Evolutionary conservation across 495 filamentous ascomycete species (phyloP).

Genomic region (Cenococcum geophilum): DNA sequence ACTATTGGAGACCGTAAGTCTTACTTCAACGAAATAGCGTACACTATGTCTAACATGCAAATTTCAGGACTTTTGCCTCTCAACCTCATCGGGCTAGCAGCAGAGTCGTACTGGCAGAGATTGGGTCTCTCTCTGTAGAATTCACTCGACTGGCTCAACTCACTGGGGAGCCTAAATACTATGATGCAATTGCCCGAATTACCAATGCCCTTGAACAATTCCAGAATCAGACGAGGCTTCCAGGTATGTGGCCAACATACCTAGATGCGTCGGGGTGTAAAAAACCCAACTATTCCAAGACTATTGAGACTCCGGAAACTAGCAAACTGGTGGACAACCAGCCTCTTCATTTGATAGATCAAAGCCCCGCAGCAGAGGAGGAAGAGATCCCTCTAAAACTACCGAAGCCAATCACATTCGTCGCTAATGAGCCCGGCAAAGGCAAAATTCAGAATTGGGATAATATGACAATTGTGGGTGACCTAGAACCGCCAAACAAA

Average conservation of each 20-base stretch:
- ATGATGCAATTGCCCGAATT: slow-evolving; percentile 89
- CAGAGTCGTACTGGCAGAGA: slow-evolving; percentile 66
- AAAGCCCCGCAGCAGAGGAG: slow-evolving; percentile 11
- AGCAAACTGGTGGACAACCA: background rate
- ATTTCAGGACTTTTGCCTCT: slow-evolving; percentile 48
- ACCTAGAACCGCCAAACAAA: background rate
- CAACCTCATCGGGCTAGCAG: slow-evolving; percentile 60
- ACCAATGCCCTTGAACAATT: slow-evolving; percentile 77
- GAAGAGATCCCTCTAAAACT: slow-evolving; percentile 13
- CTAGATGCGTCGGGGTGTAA: slow-evolving; percentile 73
- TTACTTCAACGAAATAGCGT: background rate
- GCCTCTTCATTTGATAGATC: background rate
- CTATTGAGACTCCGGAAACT: slow-evolving; percentile 2
- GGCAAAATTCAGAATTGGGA: slow-evolving; percentile 15
- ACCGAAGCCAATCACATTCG: slow-evolving; percentile 10
- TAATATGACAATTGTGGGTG: slow-evolving; percentile 1
- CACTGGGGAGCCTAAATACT: slow-evolving; percentile 81
- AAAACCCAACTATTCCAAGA: slow-evolving; percentile 30
- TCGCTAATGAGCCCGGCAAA: slow-evolving; percentile 6
- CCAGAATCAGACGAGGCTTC: slow-evolving; percentile 66
- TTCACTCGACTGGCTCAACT: slow-evolving; percentile 92
- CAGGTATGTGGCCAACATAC: slow-evolving; percentile 76
- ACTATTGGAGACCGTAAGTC: slow-evolving; percentile 71
- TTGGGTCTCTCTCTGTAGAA: slow-evolving; percentile 88
- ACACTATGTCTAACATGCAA: background rate